Evolutionary conservation across 2,329 filamentous ascomycete genomes (phyloP).

Genomic region (Stenocarpella maydis): DNA sequence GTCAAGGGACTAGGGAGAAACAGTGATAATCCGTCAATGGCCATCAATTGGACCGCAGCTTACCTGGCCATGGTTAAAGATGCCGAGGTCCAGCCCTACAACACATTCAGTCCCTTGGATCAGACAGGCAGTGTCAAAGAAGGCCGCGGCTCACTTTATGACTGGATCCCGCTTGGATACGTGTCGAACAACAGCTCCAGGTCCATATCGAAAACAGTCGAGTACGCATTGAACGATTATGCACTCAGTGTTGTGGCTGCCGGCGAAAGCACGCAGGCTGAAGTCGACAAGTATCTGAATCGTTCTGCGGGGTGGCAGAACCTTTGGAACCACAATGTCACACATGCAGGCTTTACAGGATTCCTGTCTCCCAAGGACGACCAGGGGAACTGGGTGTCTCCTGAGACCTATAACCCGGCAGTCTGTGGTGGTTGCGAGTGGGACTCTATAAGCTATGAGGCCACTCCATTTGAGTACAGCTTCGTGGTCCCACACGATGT

Average conservation of each 20-base stretch:
- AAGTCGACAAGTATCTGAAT: conserved; percentile 59
- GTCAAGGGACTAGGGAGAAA: conserved; percentile 69
- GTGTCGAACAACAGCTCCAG: conserved; percentile 58
- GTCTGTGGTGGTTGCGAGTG: conserved; percentile 64
- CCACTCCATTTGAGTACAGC: conserved; percentile 57
- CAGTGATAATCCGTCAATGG: conserved; percentile 62
- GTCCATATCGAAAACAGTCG: conserved; percentile 62
- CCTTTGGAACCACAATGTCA: conserved; percentile 62
- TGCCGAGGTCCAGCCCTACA: conserved; percentile 72
- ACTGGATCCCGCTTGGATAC: conserved; percentile 65
- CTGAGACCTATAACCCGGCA: conserved; percentile 55
- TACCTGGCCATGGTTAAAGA: conserved; percentile 78
- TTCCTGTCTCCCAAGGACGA: conserved; percentile 63
- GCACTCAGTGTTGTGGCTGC: conserved; percentile 61
- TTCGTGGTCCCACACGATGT: conserved; percentile 68
- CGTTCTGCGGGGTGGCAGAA: conserved; percentile 67
- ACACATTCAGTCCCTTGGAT: conserved; percentile 69
- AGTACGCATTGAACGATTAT: conserved; percentile 68
- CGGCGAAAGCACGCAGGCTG: conserved; percentile 56
- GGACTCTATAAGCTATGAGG: conserved; percentile 61
- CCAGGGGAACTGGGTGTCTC: conserved; percentile 54
- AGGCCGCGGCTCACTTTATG: conserved; percentile 71
- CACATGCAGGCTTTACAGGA: conserved; percentile 57
- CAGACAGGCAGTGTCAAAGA: conserved; percentile 64
- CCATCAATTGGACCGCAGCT: conserved; percentile 68